These are phyloP conservation scores for Aegilops longissima DNA, from an alignment of 176 grass and related monocot species.

Conservation along the genomic window DNA sequence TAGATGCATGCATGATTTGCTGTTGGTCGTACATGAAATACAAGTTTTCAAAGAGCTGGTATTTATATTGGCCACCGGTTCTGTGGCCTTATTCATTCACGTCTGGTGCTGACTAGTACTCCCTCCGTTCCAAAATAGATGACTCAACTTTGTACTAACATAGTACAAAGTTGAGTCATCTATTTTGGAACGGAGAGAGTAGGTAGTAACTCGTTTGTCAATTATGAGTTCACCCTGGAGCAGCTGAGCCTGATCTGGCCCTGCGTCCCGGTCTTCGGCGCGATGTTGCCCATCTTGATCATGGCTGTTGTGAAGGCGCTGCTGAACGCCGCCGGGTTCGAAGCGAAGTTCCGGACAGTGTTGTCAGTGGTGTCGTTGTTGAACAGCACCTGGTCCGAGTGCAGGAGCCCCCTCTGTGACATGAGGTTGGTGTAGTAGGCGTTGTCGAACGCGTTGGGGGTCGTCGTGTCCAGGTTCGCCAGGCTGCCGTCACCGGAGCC, in stretches of 20 bases:
- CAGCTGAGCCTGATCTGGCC: conserved; percentile 42
- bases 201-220: neutral
- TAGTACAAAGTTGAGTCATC: too few relatives aligned
- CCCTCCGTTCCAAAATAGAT: too few relatives aligned
- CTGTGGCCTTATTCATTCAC: too few relatives aligned
- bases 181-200: too few relatives aligned
- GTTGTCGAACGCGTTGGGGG: conserved; percentile 30
- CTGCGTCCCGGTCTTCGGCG: neutral
- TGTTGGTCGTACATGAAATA: too few relatives aligned
- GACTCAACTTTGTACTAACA: too few relatives aligned
- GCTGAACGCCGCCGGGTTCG: neutral
- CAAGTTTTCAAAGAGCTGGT: too few relatives aligned
- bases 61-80: too few relatives aligned
- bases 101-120: too few relatives aligned
- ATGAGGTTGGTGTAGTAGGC: conserved; percentile 45
- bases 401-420: conserved; percentile 38
- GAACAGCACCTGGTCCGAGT: conserved; percentile 33
- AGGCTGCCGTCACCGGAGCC: conserved; percentile 20
- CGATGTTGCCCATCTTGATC: conserved; percentile 37
- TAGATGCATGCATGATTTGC: too few relatives aligned
- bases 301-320: neutral
- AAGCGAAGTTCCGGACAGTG: neutral
- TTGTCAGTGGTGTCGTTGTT: neutral
- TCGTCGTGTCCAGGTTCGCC: conserved; percentile 40
- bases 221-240: conserved; percentile 20